phyloP scores from a whole-genome alignment of 1,284 basidiomycete species.

The Volvariella volvacea region DNA sequence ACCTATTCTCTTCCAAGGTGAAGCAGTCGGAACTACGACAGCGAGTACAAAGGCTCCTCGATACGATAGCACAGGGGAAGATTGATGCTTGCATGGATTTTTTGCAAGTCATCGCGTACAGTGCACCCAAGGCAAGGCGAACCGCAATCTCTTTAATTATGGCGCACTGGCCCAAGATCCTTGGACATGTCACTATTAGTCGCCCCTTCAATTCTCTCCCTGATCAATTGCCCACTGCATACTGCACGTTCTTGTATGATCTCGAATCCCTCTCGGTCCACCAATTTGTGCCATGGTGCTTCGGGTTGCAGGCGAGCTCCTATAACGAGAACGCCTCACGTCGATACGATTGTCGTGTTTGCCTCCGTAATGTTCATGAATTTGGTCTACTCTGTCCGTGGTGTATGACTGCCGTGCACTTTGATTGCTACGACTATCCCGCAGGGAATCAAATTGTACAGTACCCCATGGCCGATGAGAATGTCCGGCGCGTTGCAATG shows the following conservation, averaged over 20 bases:
- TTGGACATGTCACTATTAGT: slow-evolving; percentile 60
- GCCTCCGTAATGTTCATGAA: slow-evolving; percentile 41
- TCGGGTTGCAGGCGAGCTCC: slow-evolving; percentile 26
- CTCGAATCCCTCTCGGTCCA: slow-evolving; percentile 41
- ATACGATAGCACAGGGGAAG: slow-evolving; percentile 54
- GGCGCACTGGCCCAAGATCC: slow-evolving; percentile 57
- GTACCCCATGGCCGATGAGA: slow-evolving; percentile 40
- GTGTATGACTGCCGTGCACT: slow-evolving; percentile 60
- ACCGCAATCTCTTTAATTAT: slow-evolving; percentile 49
- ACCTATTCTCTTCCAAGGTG: slow-evolving; percentile 25
- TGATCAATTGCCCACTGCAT: too few relatives aligned
- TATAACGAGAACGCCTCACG: slow-evolving; percentile 21
- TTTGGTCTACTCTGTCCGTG: slow-evolving; percentile 62
- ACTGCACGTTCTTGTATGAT: too few relatives aligned
- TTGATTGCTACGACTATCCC: slow-evolving; percentile 68
- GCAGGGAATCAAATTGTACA: slow-evolving; percentile 51
- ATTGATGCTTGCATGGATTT: slow-evolving; percentile 64
- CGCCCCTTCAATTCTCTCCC: slow-evolving; percentile 30
- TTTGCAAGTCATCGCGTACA: slow-evolving; percentile 64
- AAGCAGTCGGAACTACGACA: slow-evolving; percentile 29
- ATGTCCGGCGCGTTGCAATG: slow-evolving; percentile 49
- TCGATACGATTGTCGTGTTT: slow-evolving; percentile 46
- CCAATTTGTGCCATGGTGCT: slow-evolving; percentile 66
- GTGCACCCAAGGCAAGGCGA: slow-evolving; percentile 46
- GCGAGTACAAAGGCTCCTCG: slow-evolving; percentile 50